Evolutionary conservation across 805 yeast species (phyloP).

Genomic region (Cyberlindnera saturnus): DNA sequence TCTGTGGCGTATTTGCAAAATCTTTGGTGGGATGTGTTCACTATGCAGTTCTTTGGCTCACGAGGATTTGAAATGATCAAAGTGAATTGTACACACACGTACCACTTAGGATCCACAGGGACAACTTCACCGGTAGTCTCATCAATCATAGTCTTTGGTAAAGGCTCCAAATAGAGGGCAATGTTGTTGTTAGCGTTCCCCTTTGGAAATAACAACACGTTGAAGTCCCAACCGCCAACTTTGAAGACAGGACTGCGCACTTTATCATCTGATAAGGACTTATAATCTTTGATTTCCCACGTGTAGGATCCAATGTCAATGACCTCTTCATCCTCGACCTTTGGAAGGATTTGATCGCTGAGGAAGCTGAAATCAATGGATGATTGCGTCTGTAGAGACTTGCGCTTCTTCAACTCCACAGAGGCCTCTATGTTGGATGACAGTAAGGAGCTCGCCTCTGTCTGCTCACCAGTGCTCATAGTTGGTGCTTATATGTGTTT

Average conservation of each 20-base stretch:
- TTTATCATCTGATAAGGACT: constrained; percentile 21
- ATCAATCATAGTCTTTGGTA: constrained; percentile 25
- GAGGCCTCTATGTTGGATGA: no score
- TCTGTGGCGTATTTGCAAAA: constrained; percentile 74
- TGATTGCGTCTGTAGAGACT: neutral
- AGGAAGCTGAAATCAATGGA: constrained; percentile 14
- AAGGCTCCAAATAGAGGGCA: constrained; percentile 79
- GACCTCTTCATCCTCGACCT: constrained; percentile 26
- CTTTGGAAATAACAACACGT: constrained; percentile 68
- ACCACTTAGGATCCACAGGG: constrained; percentile 54
- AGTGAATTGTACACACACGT: constrained; percentile 87
- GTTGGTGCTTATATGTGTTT: neutral
- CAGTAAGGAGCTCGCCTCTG: neutral
- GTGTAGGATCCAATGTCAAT: constrained; percentile 28
- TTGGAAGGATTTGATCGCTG: constrained; percentile 17
- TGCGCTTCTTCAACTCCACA: constrained; percentile 4
- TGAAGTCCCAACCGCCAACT: constrained; percentile 63
- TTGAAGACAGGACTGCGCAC: constrained; percentile 38
- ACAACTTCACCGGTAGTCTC: constrained; percentile 25
- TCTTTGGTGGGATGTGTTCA: constrained; percentile 69
- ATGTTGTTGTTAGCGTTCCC: constrained; percentile 58
- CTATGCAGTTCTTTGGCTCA: constrained; percentile 52
- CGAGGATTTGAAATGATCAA: constrained; percentile 79
- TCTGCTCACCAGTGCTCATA: neutral
- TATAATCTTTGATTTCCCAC: constrained; percentile 33